Percentiles rank a stretch among this genome's conserved stretches.
Conservation (phyloP, 192 early-diverging fungal species). For the Podila horticola region DNA sequence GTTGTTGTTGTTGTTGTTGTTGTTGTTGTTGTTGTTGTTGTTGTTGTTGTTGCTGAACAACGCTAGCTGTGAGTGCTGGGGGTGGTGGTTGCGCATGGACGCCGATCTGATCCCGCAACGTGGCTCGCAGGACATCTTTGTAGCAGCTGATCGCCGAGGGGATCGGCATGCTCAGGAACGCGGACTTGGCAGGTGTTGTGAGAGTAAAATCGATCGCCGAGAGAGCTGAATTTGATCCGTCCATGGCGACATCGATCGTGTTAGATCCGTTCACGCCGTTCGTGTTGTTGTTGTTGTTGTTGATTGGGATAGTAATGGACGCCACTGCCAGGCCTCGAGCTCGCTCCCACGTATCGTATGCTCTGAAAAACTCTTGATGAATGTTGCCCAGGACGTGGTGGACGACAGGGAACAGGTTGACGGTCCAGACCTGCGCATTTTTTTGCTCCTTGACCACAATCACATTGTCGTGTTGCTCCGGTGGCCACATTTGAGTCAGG, state of each 20-base stretch:
- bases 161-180: slow-evolving; percentile 43
- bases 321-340: slow-evolving; percentile 52
- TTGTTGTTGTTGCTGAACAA: slow-evolving; percentile 29
- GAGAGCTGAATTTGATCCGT: neutral
- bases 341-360: slow-evolving; percentile 64
- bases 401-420: slow-evolving; percentile 71
- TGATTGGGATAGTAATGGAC: slow-evolving; percentile 21
- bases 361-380: slow-evolving; percentile 71
- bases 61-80: neutral
- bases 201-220: slow-evolving; percentile 35
- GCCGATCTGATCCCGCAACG: slow-evolving; percentile 61
- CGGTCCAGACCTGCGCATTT: slow-evolving; percentile 68
- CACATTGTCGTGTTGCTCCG: slow-evolving; percentile 80
- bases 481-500: slow-evolving; percentile 75
- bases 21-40: slow-evolving; percentile 11
- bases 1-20: slow-evolving; percentile 11
- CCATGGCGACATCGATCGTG: neutral
- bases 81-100: slow-evolving; percentile 11
- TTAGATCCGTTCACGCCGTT: neutral
- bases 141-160: slow-evolving; percentile 59
- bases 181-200: slow-evolving; percentile 29
- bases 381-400: slow-evolving; percentile 63
- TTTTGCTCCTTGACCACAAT: slow-evolving; percentile 73
- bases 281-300: neutral
- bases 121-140: slow-evolving; percentile 57